Base-by-base conservation (phyloP, 83 land plant genomes). In the Picea abies region DNA sequence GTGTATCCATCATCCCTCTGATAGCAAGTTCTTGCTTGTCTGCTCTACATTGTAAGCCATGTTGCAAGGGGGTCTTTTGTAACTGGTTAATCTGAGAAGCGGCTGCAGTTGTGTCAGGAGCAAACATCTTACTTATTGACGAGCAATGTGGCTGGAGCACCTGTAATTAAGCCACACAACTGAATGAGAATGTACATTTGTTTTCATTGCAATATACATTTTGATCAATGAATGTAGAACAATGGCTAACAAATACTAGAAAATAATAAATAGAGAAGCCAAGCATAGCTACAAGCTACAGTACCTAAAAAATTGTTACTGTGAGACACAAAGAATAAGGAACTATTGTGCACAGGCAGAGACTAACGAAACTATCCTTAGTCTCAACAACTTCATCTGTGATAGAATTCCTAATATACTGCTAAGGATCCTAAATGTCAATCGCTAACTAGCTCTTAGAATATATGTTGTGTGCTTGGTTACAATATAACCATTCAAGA, bases 51-150 rank as follows among this genome's bases (percentile, higher is more conserved):
- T 73, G 47, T 58, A 44, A 25, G 58, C 12, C 77, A 73, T 35
- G 77, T 73, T 73, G 77, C 77, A 73, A 41, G 4, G 44, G 77
- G n/a, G 77, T 9, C 77, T 52, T 41, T 52, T 73, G 56, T 9
- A 52, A 23, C 4, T 44, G 77, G 26, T 49, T 49, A 73, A 47
- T 41, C 47, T 73, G 77, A n/a, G 77, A 52, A 73, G 44, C n/a
- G 14, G 58, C 5, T 41, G 20, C 22, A 16, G 58, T 20, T 9
- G 77, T 35, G 11, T 73, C 77, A 44, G 58, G 47, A n/a, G 25
- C 77, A 73, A 73, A 73, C 11, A 52, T 12, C 77, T 41, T 73
- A n/a, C 56, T 44, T 73, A 52, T 12, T 11, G 60, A 12, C 15
- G 60, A 56, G 14, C 60, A 56, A 56, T 56, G 22, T 73, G 77